Evolutionary conservation across 495 filamentous ascomycete genomes (phyloP).

Genomic region (Podospora sp.): DNA sequence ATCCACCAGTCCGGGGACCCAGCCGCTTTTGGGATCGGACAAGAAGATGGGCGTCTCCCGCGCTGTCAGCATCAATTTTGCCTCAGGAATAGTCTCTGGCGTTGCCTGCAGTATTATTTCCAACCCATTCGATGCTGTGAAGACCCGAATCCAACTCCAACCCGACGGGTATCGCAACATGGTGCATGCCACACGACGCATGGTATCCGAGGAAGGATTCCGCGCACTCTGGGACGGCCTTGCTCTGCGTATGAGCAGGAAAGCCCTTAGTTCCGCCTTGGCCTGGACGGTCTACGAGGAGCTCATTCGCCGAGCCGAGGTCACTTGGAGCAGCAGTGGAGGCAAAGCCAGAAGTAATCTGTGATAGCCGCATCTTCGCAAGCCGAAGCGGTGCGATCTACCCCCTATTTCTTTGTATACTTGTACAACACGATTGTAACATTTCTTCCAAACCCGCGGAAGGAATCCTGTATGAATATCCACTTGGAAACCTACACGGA

Average conservation of each 20-base stretch:
- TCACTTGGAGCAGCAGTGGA: slow-evolving; percentile 47
- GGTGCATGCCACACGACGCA: slow-evolving; percentile 69
- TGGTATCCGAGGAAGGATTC: slow-evolving; percentile 81
- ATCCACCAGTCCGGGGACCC: slow-evolving; percentile 16
- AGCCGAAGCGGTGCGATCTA: neutral
- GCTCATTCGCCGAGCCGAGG: slow-evolving; percentile 75
- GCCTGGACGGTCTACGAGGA: slow-evolving; percentile 98
- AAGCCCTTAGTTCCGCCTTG: slow-evolving; percentile 87
- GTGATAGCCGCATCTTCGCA: neutral
- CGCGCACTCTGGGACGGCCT: slow-evolving; percentile 85
- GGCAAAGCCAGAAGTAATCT: slow-evolving; percentile 14
- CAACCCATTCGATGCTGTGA: slow-evolving; percentile 96
- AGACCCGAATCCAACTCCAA: slow-evolving; percentile 91
- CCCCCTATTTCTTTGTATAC: neutral
- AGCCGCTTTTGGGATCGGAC: neutral
- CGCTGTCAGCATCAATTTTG: slow-evolving; percentile 80
- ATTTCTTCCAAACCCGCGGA: neutral
- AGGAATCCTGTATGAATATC: neutral
- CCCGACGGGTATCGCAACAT: slow-evolving; percentile 84
- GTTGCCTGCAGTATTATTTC: slow-evolving; percentile 78
- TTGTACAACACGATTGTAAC: neutral
- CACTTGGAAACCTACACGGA: neutral
- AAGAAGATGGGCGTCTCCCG: slow-evolving; percentile 38
- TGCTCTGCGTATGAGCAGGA: slow-evolving; percentile 83
- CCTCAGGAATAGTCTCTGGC: slow-evolving; percentile 73